Evolutionary conservation across 2,329 filamentous ascomycete genomes (phyloP), one percentile per base, ranked within the genome.

Genomic region (Cercospora zeina): DNA sequence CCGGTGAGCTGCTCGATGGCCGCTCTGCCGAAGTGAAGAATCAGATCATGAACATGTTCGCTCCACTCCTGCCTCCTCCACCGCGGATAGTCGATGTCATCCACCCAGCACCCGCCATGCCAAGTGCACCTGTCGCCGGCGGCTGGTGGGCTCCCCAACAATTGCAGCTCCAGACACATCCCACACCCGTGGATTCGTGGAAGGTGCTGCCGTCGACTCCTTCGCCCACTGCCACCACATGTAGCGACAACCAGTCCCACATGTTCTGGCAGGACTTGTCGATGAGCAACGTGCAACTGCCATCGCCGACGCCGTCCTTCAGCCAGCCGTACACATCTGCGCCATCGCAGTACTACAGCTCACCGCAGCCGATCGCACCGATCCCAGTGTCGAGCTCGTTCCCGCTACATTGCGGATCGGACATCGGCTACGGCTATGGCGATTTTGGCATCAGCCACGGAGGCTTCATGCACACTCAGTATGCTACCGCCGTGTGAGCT

Each of bases 21-120:
- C 90, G 91, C 80, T 92, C 91, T 74, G 92, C 96, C 70, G 92
- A 97, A 70, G 93, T 97, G 78, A 96, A 96, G 85, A 87, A 82
- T 73, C 88, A 85, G 75, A 89, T 99, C 79, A 85, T 90, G 82
- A 86, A 84, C 71, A 83, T 97, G 73, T 92, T 97, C 82, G 89
- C 85, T 65, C 87, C 93, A 77, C 87, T 96, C 61, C 83, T 97
- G 67, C 85, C 96, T 64, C 93, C 91, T 62, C 92, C 92, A 70
- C 93, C 93, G 57, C 89, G 91, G 76, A 87, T 96, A 69, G 87
- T 96, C 76, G 92, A 97, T 76, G 87, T 96, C 69, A 86, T 97
- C 74, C 90, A 91, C 73, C 91, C 93, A 69, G 89, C 89, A 65
- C 89, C 91, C 62, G 82, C 96, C 69, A 83, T 97, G 58, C 91